These are phyloP conservation scores for Cladophialophora psammophila DNA, from an alignment of 2,329 filamentous ascomycete species.

Conservation along the genomic window DNA sequence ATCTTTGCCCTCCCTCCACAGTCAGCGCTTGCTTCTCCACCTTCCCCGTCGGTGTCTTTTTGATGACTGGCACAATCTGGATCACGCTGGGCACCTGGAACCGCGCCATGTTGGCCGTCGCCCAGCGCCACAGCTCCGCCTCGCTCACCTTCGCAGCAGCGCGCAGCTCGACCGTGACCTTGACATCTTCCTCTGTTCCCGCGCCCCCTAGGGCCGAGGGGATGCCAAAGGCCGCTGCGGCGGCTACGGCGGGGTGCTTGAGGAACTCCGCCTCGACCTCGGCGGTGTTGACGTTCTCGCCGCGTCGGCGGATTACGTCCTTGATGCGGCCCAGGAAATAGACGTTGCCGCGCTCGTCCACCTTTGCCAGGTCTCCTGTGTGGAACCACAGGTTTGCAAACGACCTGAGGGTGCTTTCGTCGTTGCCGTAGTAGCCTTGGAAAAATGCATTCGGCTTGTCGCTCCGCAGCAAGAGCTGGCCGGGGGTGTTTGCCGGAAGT, in stretches of 20 bases:
- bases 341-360: slow-evolving; percentile 52
- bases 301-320: slow-evolving; percentile 90
- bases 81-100: slow-evolving; percentile 30
- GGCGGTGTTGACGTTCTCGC: slow-evolving; percentile 92
- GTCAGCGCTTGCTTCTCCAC: slow-evolving; percentile 23
- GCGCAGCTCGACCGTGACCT: slow-evolving; percentile 24
- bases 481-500: slow-evolving; percentile 25
- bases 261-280: slow-evolving; percentile 75
- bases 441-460: slow-evolving; percentile 31
- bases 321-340: slow-evolving; percentile 58
- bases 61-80: slow-evolving; percentile 24
- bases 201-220: slow-evolving; percentile 26
- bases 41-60: slow-evolving; percentile 29
- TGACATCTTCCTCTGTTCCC: slow-evolving; percentile 31
- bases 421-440: slow-evolving; percentile 29
- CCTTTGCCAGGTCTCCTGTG: slow-evolving; percentile 86
- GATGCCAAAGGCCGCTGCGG: slow-evolving; percentile 26
- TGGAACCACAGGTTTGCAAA: slow-evolving; percentile 75
- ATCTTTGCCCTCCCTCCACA: slow-evolving; percentile 16
- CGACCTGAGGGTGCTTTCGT: slow-evolving; percentile 8
- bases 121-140: slow-evolving; percentile 19
- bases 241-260: slow-evolving; percentile 20
- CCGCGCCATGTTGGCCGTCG: slow-evolving; percentile 18
- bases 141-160: slow-evolving; percentile 5
- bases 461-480: slow-evolving; percentile 28